A percentile compares a stretch with the other conserved stretches of the same genome.
Evolutionary conservation across 495 filamentous ascomycete species (phyloP).

Genomic region (Aspergillus kassunensis): DNA sequence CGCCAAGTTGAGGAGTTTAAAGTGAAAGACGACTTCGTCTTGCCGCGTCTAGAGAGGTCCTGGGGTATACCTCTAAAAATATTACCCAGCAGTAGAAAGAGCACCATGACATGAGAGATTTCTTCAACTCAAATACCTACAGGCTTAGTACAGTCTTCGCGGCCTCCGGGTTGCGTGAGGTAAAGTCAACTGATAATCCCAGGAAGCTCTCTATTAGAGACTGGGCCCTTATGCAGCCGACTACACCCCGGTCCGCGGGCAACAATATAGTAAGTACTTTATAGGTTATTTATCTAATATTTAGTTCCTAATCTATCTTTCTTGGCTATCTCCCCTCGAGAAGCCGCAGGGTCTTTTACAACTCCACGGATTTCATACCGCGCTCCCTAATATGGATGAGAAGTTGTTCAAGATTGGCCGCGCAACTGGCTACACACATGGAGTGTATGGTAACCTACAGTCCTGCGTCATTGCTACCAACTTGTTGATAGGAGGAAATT

Average conservation of each 20-base stretch:
- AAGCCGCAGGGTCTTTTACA: not conserved
- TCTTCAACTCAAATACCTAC: not conserved
- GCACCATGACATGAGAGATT: not conserved
- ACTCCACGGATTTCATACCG: not conserved
- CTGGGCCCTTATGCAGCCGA: not conserved
- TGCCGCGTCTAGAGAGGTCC: not conserved
- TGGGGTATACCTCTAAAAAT: not conserved
- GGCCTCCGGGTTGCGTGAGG: not conserved
- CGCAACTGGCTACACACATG: not conserved
- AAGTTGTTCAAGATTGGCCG: not conserved
- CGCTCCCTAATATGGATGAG: not conserved
- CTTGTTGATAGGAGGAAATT: not conserved
- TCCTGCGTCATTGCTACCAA: not conserved
- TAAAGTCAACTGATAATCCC: not conserved
- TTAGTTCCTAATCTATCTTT: not conserved
- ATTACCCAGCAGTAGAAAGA: not conserved
- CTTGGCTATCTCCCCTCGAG: not conserved
- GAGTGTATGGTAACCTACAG: not conserved
- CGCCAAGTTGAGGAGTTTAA: not conserved
- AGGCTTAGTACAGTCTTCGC: not conserved
- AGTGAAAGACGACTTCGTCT: not conserved
- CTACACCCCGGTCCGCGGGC: not conserved
- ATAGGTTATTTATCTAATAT: not conserved
- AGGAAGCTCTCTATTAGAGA: slow-evolving; percentile 1
- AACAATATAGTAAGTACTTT: not conserved